Base-by-base conservation (phyloP, 768 basidiomycete species). In the Amanita muscaria region DNA sequence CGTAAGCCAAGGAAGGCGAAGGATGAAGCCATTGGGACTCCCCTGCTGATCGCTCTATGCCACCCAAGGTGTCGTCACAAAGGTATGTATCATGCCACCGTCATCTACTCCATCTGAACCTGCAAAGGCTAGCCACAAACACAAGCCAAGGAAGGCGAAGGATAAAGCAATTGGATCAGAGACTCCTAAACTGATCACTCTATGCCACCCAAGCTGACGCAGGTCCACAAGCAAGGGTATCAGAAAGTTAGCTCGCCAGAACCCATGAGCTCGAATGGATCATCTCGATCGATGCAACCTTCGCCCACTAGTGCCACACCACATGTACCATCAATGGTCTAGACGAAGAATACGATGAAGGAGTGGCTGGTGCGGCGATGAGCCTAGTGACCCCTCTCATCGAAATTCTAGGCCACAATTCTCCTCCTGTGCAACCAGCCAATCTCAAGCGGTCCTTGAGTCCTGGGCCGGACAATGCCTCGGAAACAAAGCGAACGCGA, bases 261-360 rank as follows among this genome's bases (percentile, higher is more conserved):
- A 51, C 72, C 77, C 15, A 62, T 69, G 46, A 83, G 82, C 57
- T 85, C 83, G 6, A 76, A 74, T 47, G 75, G 77, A 11, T 77
- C 78, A 1, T 75, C 76, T 31, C 66, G 82, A 22, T 85, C 83
- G 1, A 67, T 79, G 31, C 83, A 84, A 52, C 84, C 83, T 2
- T 85, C 81, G 23, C 83, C 85, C 1, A 85, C 76, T 2, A 76
- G 72, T 46, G 73, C 69, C 15, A 71, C 73, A 5, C 73, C 78
- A 42, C 64, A 76, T 29, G 74, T 79, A 14, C 79, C 82, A 6
- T 68, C 78, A 9, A 73, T 92, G 5, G 65, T 76, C 74, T 93
- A 14, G 90, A 96, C 55, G 92, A 98, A 53, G 87, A 96, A 54
- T 96, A 96, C 53, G 92, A 98, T 53, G 92, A 92, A 60, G n/a